Base-by-base conservation (phyloP, 139 green algal species). In the Micromonas pusilla region DNA sequence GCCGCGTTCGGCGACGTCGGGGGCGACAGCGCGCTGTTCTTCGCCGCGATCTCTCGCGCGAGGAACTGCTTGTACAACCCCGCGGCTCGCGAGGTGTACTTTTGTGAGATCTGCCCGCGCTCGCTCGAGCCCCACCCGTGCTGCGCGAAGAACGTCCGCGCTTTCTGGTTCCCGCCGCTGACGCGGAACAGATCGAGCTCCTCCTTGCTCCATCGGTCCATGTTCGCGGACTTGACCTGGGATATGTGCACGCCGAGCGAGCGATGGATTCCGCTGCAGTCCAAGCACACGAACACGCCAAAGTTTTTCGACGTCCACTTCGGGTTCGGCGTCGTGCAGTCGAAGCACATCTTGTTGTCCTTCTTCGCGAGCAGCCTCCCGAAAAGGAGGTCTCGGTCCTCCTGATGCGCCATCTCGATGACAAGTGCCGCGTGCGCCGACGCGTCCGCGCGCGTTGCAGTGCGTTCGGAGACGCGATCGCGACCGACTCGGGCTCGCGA, bases 331-430 rank as follows among this genome's bases (percentile, higher is more conserved):
- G 87, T 88, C 3, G 92, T 90, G 82, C 95, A 99, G 75, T 99
- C 95, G 72, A 98, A 97, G 85, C 95, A 98, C 2, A 93, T 84
- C 87, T 94, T 96, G 83, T 97, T 97, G 54, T 97, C 93, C 1
- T 90, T 83, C 79, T 96, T 97, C 25, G 76, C 73, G 0, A 87
- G 72, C 34, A 97, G 62, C 80, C 91, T 92, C 70, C 85, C 89
- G 82, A 97, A 97, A 9, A 97, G 77, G 1, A 74, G 79, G 77
- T 97, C 93, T 0, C 93, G 79, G 1, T 96, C 88, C 9, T 9
- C 45, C 45, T 57, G 45, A 16, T 57, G 45, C 45, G 45, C 45
- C 45, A 57, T 57, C 45, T 9, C 45, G 45, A 57, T 57, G 9
- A 57, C 45, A 57, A 57, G 16, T n/a, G n/a, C n/a, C n/a, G n/a